Evolutionary conservation across 805 yeast species (phyloP).

Genomic region (Kluyveromyces starmeri): DNA sequence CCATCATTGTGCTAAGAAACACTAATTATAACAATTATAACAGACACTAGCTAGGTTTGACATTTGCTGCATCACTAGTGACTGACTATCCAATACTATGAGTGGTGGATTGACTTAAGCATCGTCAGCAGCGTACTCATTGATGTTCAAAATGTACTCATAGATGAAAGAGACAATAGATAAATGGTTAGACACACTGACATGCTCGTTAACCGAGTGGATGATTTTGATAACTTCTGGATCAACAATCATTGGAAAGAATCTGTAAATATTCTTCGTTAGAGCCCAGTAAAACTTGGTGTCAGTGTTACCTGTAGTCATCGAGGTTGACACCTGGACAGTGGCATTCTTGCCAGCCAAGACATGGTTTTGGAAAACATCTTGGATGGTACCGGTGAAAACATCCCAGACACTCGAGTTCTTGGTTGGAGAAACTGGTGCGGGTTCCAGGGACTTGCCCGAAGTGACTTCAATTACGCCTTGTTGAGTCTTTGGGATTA

Average conservation of each 20-base stretch:
- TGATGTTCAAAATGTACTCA: constrained; percentile 34
- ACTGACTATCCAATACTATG: too few species aligned
- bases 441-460: constrained; percentile 28
- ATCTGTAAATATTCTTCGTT: constrained; percentile 47
- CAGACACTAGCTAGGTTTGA: too few species aligned
- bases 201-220: constrained; percentile 60
- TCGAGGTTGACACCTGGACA: constrained; percentile 36
- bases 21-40: too few species aligned
- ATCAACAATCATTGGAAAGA: constrained; percentile 19
- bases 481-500: constrained; percentile 19
- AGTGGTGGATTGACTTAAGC: too few species aligned
- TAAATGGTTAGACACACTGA: constrained; percentile 48
- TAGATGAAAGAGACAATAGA: constrained; percentile 49
- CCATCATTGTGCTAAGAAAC: too few species aligned
- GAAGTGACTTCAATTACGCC: constrained; percentile 26
- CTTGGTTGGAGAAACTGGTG: constrained; percentile 32
- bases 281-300: constrained; percentile 51
- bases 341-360: constrained; percentile 21
- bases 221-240: constrained; percentile 24
- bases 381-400: constrained; percentile 46
- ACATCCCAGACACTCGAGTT: constrained; percentile 32
- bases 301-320: constrained; percentile 55
- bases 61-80: too few species aligned
- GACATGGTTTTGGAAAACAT: constrained; percentile 44
- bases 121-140: constrained; percentile 13